Evolutionary conservation across 2,329 filamentous ascomycete species (phyloP).

Genomic region (Calonectria leucothoes): DNA sequence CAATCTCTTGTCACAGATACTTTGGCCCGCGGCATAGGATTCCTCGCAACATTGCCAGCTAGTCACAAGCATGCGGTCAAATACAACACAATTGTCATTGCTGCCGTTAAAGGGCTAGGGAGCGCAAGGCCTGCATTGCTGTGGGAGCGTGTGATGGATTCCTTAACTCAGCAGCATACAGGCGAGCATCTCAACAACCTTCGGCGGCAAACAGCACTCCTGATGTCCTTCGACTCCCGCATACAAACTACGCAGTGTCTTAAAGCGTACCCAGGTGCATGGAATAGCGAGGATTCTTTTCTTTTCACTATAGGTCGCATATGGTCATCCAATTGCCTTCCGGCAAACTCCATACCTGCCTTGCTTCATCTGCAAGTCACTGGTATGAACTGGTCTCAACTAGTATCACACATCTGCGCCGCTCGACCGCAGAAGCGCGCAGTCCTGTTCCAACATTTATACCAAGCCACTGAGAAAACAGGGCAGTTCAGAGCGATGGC

Average conservation of each 20-base stretch:
- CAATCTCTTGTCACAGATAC: neutral
- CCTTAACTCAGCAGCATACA: neutral
- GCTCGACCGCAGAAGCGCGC: neutral
- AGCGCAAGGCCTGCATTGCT: neutral
- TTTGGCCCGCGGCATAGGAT: neutral
- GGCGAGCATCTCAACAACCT: neutral
- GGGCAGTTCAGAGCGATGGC: constrained; percentile 5
- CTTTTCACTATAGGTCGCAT: constrained; percentile 11
- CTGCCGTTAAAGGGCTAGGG: neutral
- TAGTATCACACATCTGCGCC: neutral
- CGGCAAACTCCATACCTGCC: neutral
- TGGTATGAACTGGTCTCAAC: neutral
- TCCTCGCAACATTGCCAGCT: neutral
- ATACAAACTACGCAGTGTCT: constrained; percentile 2
- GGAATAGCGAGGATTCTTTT: constrained; percentile 1
- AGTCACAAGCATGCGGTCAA: neutral
- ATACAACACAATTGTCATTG: neutral
- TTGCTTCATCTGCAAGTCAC: neutral
- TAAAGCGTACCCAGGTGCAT: neutral
- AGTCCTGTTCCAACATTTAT: neutral
- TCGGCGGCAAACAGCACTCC: neutral
- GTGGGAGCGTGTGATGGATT: constrained; percentile 2
- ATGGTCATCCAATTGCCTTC: constrained; percentile 3
- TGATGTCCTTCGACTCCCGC: constrained; percentile 10
- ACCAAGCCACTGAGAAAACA: constrained; percentile 1